phyloP scores from a whole-genome alignment of 2,329 filamentous ascomycete genomes.

The Talaromyces islandicus region DNA sequence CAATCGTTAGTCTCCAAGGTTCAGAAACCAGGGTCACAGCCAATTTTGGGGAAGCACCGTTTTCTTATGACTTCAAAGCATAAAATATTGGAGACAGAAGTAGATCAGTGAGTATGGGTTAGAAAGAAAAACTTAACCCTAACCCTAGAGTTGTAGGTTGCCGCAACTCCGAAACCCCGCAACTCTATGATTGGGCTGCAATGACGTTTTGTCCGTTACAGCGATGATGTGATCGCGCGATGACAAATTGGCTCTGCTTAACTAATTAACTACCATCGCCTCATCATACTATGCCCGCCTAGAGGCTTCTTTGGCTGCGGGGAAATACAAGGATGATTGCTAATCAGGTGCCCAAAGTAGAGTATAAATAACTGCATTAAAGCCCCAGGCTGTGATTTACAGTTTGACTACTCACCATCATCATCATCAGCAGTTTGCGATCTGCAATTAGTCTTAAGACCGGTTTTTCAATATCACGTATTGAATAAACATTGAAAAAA shows the following conservation, averaged over 20 bases:
- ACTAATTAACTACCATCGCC: not conserved
- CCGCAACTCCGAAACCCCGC: not conserved
- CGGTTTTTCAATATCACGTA: not conserved
- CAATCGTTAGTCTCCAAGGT: not conserved
- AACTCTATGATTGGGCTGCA: not conserved
- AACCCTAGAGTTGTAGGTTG: not conserved
- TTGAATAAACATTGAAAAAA: not conserved
- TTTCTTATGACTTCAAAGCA: not conserved
- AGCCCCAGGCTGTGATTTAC: not conserved
- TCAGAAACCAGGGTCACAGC: not conserved
- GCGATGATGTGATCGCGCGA: not conserved
- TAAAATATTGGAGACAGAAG: not conserved
- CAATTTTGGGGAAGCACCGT: not conserved
- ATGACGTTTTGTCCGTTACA: not conserved
- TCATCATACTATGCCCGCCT: not conserved
- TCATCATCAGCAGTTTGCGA: not conserved
- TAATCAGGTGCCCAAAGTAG: not conserved
- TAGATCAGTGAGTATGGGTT: not conserved
- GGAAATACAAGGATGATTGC: not conserved
- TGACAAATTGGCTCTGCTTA: not conserved
- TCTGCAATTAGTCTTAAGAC: not conserved
- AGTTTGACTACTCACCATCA: too few species aligned
- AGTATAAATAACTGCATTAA: not conserved
- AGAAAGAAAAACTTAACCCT: not conserved
- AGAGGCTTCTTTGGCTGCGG: not conserved